Conservation (phyloP, 139 green algal species). For the Chlorella sorokiniana region DNA sequence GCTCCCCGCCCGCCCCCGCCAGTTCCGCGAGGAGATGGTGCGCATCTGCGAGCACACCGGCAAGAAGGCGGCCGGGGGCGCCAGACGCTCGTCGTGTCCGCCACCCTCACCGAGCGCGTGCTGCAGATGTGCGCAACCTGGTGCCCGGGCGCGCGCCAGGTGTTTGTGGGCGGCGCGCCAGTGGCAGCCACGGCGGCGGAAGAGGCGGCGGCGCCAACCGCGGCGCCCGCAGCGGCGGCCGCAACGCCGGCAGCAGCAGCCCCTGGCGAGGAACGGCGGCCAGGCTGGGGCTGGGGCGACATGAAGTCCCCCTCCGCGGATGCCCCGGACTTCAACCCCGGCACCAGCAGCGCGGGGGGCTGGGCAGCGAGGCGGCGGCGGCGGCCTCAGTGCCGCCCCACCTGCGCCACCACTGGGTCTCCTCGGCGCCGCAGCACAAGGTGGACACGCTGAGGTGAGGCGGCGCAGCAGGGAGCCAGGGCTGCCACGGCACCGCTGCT, state of each 20-base stretch:
- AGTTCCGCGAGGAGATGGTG: constrained; percentile 84
- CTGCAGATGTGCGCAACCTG: constrained; percentile 57
- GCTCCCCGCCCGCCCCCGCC: not conserved
- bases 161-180: constrained; percentile 46
- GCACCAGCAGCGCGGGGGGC: constrained; percentile 41
- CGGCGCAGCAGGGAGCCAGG: too few species aligned
- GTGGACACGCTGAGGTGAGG: constrained; percentile 80
- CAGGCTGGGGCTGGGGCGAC: constrained; percentile 47
- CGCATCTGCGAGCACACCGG: constrained; percentile 67
- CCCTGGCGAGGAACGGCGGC: constrained; percentile 32
- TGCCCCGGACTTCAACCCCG: constrained; percentile 10
- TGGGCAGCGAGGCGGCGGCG: constrained; percentile 42
- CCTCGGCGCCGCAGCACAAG: constrained; percentile 57
- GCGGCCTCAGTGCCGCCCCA: constrained; percentile 69
- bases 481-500: too few species aligned
- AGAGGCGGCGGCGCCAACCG: constrained; percentile 28
- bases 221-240: constrained; percentile 33
- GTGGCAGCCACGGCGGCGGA: constrained; percentile 3
- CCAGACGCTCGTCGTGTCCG: constrained; percentile 82
- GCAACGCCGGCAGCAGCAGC: constrained; percentile 33
- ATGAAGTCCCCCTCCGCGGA: constrained; percentile 14
- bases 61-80: constrained; percentile 52
- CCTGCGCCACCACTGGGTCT: constrained; percentile 68
- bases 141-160: constrained; percentile 57
- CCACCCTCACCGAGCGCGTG: constrained; percentile 74